Conservation (phyloP, 1,284 basidiomycete genomes). For the Ceratobasidium papillatum region DNA sequence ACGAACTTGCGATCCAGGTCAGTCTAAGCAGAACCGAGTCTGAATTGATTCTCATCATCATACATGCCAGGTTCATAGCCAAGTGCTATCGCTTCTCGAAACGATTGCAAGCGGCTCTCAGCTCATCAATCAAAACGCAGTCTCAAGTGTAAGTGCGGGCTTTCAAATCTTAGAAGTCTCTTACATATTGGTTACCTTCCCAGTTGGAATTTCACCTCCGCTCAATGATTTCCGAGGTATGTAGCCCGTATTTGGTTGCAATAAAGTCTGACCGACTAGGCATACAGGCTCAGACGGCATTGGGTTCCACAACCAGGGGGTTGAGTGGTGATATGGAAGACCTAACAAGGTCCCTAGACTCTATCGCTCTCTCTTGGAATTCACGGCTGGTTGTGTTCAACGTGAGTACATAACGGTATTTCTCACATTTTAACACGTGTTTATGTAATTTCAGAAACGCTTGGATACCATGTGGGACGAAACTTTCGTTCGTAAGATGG, state of each 20-base stretch:
- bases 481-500: constrained; percentile 13
- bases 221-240: constrained; percentile 1
- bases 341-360: background rate
- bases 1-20: constrained; percentile 7
- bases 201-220: background rate
- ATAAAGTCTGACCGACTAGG: background rate
- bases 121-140: background rate
- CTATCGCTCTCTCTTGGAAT: constrained; percentile 21
- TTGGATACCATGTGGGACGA: constrained; percentile 34
- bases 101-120: background rate
- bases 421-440: background rate
- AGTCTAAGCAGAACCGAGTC: background rate
- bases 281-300: background rate
- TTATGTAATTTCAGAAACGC: background rate
- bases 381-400: constrained; percentile 29
- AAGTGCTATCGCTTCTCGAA: background rate
- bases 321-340: background rate
- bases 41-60: background rate
- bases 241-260: background rate
- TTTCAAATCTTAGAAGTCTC: background rate
- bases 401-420: too few relatives aligned
- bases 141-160: background rate
- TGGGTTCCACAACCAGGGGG: background rate
- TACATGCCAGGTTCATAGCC: background rate
- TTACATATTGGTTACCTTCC: background rate